Evolutionary conservation across 495 filamentous ascomycete genomes (phyloP).

Genomic region (Penicillium arizonense): DNA sequence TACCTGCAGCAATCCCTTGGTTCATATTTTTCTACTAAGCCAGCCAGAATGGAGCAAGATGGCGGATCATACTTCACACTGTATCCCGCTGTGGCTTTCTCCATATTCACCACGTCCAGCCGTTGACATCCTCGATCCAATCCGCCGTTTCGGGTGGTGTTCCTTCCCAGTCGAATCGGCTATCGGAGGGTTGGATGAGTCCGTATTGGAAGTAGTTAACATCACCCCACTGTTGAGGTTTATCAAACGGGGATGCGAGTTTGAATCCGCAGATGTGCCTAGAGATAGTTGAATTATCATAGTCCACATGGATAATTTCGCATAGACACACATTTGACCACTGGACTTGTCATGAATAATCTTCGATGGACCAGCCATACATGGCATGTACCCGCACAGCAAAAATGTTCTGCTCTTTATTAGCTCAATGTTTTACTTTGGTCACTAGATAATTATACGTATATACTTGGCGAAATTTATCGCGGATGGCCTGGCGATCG

Average conservation of each 20-base stretch:
- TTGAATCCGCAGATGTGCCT: conserved; percentile 7
- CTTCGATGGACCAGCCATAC: conserved; percentile 1
- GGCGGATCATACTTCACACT: neutral
- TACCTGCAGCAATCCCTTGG: neutral
- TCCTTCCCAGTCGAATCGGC: conserved; percentile 1
- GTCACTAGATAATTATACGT: neutral
- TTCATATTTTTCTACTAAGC: neutral
- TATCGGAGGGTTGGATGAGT: conserved; percentile 3
- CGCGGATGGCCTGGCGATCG: conserved; percentile 3
- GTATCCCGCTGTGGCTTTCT: neutral
- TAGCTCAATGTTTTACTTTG: neutral
- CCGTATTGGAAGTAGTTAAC: neutral
- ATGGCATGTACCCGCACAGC: neutral
- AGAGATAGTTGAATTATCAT: conserved; percentile 2
- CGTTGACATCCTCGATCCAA: conserved; percentile 7
- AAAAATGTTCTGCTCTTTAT: conserved; percentile 3
- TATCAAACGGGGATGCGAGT: neutral
- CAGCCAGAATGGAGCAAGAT: neutral
- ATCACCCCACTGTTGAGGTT: conserved; percentile 1
- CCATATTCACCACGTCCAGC: conserved; percentile 5
- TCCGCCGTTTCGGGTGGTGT: conserved; percentile 5
- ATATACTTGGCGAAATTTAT: conserved; percentile 6
- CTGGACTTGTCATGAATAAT: conserved; percentile 3
- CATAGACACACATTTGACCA: conserved; percentile 5
- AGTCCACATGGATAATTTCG: neutral